phyloP scores from a whole-genome alignment of 1,139 yeast species.

The Saccharomycopsis hybrid region DNA sequence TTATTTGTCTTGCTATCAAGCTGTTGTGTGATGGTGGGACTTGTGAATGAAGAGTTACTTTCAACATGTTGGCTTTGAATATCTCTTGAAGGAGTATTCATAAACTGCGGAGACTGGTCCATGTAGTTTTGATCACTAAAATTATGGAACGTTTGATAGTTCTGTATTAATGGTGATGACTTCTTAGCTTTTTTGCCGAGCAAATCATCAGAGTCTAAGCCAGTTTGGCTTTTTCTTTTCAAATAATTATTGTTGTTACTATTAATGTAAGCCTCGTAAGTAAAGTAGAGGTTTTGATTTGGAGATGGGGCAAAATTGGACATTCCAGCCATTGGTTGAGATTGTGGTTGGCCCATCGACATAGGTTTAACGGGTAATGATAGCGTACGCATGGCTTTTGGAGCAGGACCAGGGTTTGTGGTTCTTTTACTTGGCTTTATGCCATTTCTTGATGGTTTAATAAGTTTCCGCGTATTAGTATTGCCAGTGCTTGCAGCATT shows the following conservation, averaged over 20 bases:
- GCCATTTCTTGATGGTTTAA: not conserved
- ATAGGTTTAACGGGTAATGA: conserved; percentile 43
- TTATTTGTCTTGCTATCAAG: not conserved
- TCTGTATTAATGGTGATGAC: not conserved
- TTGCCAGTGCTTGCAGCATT: not conserved
- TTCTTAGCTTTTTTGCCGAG: not conserved
- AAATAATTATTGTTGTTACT: not conserved
- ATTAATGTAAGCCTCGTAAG: not conserved
- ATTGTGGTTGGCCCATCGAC: not conserved
- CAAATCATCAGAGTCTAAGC: not conserved
- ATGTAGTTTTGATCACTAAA: conserved; percentile 2
- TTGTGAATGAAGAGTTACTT: not conserved
- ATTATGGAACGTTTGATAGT: not conserved
- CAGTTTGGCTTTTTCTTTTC: conserved; percentile 1
- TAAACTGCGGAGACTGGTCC: conserved; percentile 9
- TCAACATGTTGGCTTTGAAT: too few species aligned
- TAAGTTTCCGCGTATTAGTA: not conserved
- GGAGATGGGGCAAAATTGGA: too few species aligned
- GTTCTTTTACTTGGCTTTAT: conserved; percentile 22
- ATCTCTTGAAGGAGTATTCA: too few species aligned
- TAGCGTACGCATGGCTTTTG: conserved; percentile 57
- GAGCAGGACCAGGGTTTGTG: conserved; percentile 33
- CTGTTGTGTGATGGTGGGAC: too few species aligned
- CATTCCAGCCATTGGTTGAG: not conserved
- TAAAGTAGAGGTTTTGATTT: too few species aligned